Evolutionary conservation across 495 filamentous ascomycete genomes (phyloP).

Genomic region (Daldinia bambusicola): DNA sequence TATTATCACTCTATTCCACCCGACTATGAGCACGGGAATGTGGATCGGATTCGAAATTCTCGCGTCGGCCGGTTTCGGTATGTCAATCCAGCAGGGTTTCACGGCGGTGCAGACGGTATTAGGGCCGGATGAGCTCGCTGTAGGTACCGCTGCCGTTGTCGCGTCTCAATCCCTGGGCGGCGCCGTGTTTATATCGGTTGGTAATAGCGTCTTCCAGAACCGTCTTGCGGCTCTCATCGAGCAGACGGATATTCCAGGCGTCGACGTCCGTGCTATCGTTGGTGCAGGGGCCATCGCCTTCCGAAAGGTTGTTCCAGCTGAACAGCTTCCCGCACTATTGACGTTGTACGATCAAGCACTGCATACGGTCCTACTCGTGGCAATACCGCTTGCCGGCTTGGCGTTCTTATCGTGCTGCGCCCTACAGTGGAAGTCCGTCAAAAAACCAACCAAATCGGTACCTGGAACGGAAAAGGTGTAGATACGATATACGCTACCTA

Average conservation of each 20-base stretch:
- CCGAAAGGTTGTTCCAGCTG: conserved; percentile 45
- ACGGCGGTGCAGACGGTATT: conserved; percentile 66
- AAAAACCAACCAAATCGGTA: conserved; percentile 37
- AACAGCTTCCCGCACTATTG: conserved; percentile 46
- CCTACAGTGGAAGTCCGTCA: conserved; percentile 64
- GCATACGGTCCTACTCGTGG: conserved; percentile 45
- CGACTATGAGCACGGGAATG: conserved; percentile 43
- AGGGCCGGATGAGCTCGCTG: conserved; percentile 59
- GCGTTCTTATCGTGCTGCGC: conserved; percentile 55
- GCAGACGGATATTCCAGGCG: conserved; percentile 35
- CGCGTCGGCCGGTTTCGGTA: conserved; percentile 68
- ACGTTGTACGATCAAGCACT: conserved; percentile 49
- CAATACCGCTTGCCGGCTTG: conserved; percentile 50
- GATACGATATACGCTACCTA: conserved; percentile 1
- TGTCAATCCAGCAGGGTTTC: conserved; percentile 66
- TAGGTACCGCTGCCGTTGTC: conserved; percentile 66
- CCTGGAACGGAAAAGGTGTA: conserved; percentile 26
- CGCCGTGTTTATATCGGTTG: conserved; percentile 67
- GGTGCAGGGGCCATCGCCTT: conserved; percentile 63
- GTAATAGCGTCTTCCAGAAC: conserved; percentile 56
- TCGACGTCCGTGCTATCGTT: conserved; percentile 48
- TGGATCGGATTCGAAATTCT: conserved; percentile 75
- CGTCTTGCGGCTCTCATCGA: conserved; percentile 24
- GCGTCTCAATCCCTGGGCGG: conserved; percentile 68
- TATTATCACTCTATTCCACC: conserved; percentile 67